Evolutionary conservation across 352 stramenopile genomes (phyloP).

Genomic region (Phytophthora boehmeriae): DNA sequence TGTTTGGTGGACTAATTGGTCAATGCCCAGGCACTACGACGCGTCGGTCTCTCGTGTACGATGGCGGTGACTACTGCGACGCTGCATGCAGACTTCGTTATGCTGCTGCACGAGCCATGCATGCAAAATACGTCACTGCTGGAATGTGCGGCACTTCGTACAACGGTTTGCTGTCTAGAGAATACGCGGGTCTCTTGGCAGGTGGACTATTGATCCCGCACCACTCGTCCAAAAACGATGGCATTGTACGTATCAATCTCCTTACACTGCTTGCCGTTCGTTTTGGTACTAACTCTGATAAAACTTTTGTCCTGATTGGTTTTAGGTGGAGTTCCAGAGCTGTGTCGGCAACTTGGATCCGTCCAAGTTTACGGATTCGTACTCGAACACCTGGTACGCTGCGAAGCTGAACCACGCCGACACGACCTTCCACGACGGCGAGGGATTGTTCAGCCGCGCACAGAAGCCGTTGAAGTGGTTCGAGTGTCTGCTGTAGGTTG

Average conservation of each 20-base stretch:
- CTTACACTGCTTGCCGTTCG: not conserved
- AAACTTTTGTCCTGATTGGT: constrained; percentile 1
- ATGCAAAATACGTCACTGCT: constrained; percentile 41
- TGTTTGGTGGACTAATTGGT: constrained; percentile 38
- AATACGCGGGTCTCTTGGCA: constrained; percentile 36
- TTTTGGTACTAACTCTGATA: not conserved
- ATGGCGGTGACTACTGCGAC: constrained; percentile 40
- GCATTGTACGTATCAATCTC: constrained; percentile 41
- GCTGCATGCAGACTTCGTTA: constrained; percentile 33
- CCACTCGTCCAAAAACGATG: constrained; percentile 58
- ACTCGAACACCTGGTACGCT: constrained; percentile 51
- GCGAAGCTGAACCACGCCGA: constrained; percentile 67
- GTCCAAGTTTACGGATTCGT: constrained; percentile 41
- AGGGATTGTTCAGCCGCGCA: constrained; percentile 48
- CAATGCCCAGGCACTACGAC: constrained; percentile 46
- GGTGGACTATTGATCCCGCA: constrained; percentile 45
- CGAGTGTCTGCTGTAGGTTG: constrained; percentile 45
- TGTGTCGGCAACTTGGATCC: constrained; percentile 45
- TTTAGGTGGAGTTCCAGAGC: constrained; percentile 63
- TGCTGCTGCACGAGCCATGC: constrained; percentile 33
- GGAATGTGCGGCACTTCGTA: constrained; percentile 47
- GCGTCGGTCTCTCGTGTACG: constrained; percentile 40
- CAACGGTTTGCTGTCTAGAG: constrained; percentile 43
- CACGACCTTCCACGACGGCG: constrained; percentile 62
- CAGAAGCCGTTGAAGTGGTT: constrained; percentile 73